Percentiles rank a stretch among this genome's conserved stretches.
Conservation (phyloP, 495 filamentous ascomycete genomes). For the Parachaetomium inaequale region DNA sequence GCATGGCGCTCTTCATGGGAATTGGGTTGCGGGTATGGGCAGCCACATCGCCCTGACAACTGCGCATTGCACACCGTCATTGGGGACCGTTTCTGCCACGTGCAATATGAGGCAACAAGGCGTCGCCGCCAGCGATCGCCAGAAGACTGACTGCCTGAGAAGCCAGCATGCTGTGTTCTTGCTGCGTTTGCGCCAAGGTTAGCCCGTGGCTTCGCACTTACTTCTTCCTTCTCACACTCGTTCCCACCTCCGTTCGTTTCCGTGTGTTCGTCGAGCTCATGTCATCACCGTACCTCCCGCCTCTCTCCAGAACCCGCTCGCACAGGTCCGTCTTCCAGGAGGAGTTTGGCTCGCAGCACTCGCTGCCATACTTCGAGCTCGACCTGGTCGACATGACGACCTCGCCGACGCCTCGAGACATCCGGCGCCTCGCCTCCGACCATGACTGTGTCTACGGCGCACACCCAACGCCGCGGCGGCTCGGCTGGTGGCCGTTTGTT, state of each 20-base stretch:
- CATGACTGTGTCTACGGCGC: conserved; percentile 31
- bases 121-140: neutral
- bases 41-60: neutral
- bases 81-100: conserved; percentile 5
- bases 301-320: conserved; percentile 23
- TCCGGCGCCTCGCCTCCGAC: conserved; percentile 30
- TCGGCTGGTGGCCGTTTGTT: conserved; percentile 28
- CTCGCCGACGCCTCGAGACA: conserved; percentile 26
- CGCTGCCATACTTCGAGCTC: conserved; percentile 11
- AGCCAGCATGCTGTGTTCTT: neutral
- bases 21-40: conserved; percentile 1
- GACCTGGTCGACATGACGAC: conserved; percentile 17
- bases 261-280: conserved; percentile 1
- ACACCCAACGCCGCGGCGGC: conserved; percentile 17
- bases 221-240: too few relatives aligned
- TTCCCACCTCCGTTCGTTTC: too few relatives aligned
- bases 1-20: neutral
- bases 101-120: neutral
- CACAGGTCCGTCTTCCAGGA: conserved; percentile 31
- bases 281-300: conserved; percentile 8
- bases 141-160: neutral
- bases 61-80: neutral
- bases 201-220: too few relatives aligned
- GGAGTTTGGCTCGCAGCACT: conserved; percentile 24
- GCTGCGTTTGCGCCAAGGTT: neutral